These are phyloP conservation scores for Adenanthera pavonina DNA, from an alignment of 306 rosid genomes.

Conservation along the genomic window DNA sequence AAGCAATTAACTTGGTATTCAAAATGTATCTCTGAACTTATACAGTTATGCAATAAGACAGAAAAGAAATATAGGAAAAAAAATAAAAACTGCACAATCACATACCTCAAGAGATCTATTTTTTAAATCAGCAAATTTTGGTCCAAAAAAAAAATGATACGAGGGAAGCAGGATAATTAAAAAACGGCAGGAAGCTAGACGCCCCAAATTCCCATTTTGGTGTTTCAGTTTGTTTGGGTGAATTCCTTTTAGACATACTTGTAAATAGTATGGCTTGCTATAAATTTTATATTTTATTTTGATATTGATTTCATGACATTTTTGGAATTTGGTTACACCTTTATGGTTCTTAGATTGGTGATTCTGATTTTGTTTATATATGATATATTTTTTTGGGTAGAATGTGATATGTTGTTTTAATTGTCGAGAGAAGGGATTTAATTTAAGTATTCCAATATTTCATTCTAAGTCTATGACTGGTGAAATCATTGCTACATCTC, in stretches of 20 bases:
- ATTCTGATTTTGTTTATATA: not conserved
- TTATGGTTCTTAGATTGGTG: not conserved
- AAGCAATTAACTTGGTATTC: constrained; percentile 23
- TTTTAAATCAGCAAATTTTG: too few species aligned
- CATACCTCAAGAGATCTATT: too few species aligned
- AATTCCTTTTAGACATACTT: not conserved
- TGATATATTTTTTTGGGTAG: too few species aligned
- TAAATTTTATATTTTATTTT: not conserved
- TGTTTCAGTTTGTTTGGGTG: too few species aligned
- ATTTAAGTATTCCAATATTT: not conserved
- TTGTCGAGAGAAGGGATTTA: not conserved
- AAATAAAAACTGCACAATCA: too few species aligned
- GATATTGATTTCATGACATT: constrained; percentile 7
- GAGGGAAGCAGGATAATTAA: too few species aligned
- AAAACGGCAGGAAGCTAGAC: too few species aligned
- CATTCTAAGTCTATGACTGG: not conserved
- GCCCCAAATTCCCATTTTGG: too few species aligned
- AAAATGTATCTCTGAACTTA: too few species aligned
- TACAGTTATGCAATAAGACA: too few species aligned
- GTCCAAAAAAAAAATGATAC: too few species aligned
- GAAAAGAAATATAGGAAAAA: too few species aligned
- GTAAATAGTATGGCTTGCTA: not conserved
- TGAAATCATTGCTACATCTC: not conserved
- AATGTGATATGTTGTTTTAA: not conserved
- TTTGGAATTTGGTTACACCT: not conserved